Evolutionary conservation across 2,329 filamentous ascomycete genomes (phyloP), one percentile per base, ranked within the genome.

Genomic region (Cryphonectria japonica): DNA sequence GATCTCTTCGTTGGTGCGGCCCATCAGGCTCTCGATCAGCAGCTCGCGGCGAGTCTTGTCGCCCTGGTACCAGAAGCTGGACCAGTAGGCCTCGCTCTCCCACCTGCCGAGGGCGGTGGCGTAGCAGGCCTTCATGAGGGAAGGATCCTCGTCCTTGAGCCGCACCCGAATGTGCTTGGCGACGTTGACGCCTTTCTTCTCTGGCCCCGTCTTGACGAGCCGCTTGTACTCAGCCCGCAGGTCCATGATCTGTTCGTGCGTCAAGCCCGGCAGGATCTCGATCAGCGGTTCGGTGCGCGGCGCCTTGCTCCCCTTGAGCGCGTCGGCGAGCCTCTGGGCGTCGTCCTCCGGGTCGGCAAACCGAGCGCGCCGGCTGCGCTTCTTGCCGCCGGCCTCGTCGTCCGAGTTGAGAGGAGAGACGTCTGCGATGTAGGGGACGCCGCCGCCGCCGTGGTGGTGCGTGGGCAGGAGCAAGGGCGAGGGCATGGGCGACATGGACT

Each of bases 31-130:
- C 81, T 99, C 96, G 76, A 98, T 98, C 68, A 99, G 87, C 50
- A 99, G 86, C 80, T 98, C 95, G 7, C 95, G 89, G 2, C 94
- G 88, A 9, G 91, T 93, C 76, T 91, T 93, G 80, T 95, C 92
- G 52, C 91, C 91, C 78, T 98, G 95, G 82, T 98, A 98, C 91
- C 94, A 98, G 81, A 94, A 97, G 80, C 98, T 98, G 72, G 95
- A 94, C 95, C 96, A 99, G 85, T 97, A 97, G 0, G 94, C 93
- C 80, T 99, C 96, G 75, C 91, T 92, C 82, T 98, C 96, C 91
- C 94, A 98, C 67, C 88, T 88, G 13, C 96, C 96, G 0, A 98
- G 87, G 0, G 95, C 94, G 2, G 93, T 95, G 3, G 95, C 90
- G 80, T 98, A 98, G 77, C 92, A 94, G 8, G 93, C 92, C 82